These are phyloP conservation scores for Pelargonium australe DNA, from an alignment of 441 rosid species.

Conservation along the genomic window DNA sequence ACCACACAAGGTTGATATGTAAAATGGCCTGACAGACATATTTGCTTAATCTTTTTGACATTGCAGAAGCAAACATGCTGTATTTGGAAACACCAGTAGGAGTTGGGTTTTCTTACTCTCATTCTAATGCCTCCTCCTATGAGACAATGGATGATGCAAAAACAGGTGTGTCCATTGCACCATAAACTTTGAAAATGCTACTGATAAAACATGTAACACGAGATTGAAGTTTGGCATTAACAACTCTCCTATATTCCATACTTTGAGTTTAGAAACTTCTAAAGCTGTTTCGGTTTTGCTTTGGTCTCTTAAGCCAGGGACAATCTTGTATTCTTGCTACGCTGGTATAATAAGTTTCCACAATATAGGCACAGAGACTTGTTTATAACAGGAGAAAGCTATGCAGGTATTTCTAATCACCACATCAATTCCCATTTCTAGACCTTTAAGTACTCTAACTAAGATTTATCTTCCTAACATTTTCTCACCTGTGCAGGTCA, in stretches of 20 bases:
- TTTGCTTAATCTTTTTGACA: background rate
- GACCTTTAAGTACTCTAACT: background rate
- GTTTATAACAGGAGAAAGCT: conserved; percentile 17
- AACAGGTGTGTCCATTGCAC: background rate
- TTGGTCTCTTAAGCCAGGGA: conserved; percentile 8
- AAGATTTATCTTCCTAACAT: background rate
- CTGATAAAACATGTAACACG: background rate
- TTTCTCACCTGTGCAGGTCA: conserved; percentile 1
- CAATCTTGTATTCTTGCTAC: conserved; percentile 16
- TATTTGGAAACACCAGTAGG: conserved; percentile 17
- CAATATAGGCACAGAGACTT: conserved; percentile 14
- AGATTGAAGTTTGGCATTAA: too few species aligned
- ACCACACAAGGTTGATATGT: too few species aligned
- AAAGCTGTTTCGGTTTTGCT: background rate
- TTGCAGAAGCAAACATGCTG: conserved; percentile 19
- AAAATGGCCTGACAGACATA: too few species aligned
- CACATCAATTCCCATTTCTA: conserved; percentile 6
- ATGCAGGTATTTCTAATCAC: conserved; percentile 7
- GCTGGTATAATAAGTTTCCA: conserved; percentile 12
- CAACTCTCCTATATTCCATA: too few species aligned
- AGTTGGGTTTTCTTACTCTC: background rate
- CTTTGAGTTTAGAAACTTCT: background rate
- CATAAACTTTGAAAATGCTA: background rate
- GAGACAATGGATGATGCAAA: conserved; percentile 5
- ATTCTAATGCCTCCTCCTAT: background rate